Evolutionary conservation across 257 asterid species (phyloP).

Genomic region (Jasminum sambac): DNA sequence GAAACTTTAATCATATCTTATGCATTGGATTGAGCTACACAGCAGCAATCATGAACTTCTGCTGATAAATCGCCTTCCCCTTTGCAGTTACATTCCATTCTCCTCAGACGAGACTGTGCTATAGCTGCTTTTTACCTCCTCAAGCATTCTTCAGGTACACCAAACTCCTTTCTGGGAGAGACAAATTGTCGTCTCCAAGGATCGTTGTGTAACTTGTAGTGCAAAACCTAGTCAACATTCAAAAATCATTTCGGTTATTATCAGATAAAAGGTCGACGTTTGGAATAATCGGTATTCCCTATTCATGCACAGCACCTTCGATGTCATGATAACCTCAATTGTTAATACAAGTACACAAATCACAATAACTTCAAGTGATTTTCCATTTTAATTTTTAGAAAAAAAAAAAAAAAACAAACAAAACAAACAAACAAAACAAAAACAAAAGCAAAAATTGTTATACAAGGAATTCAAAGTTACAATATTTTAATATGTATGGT

Average conservation of each 20-base stretch:
- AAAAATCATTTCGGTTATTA: slow-evolving; percentile 14
- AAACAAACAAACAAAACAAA: too few relatives aligned
- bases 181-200: slow-evolving; percentile 66
- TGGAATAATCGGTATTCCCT: too few relatives aligned
- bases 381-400: too few relatives aligned
- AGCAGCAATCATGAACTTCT: background rate
- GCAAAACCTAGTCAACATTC: slow-evolving; percentile 57
- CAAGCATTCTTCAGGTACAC: slow-evolving; percentile 74
- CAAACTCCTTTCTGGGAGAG: slow-evolving; percentile 46
- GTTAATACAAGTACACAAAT: background rate
- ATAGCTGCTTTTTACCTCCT: slow-evolving; percentile 22
- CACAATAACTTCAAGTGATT: background rate
- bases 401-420: too few relatives aligned
- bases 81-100: background rate
- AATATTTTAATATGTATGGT: too few relatives aligned
- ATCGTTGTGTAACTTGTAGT: slow-evolving; percentile 84
- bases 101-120: slow-evolving; percentile 12
- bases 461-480: background rate
- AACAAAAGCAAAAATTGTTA: background rate
- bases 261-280: background rate
- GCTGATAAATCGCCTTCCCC: background rate
- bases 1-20: background rate
- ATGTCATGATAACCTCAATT: background rate
- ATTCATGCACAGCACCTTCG: background rate
- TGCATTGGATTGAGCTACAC: background rate